Base-by-base conservation (phyloP, 495 filamentous ascomycete species). In the Aspergillus sclerotioniger region DNA sequence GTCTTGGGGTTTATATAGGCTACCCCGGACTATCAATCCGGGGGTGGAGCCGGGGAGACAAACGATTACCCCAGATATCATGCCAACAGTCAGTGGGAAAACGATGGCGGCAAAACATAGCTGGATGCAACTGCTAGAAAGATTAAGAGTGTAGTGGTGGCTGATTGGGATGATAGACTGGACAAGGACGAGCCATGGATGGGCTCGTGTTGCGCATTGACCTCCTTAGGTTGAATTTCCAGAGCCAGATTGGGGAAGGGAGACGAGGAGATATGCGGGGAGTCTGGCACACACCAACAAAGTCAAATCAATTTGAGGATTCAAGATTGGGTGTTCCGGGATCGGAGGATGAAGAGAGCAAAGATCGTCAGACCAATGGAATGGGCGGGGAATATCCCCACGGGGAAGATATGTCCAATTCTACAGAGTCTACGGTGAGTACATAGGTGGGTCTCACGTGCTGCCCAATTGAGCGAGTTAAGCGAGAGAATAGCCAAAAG, bases 331-430 rank as follows among this genome's bases (percentile, higher is more conserved):
- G 2, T 37, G 33, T 9, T 37, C 33, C 33, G 13, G 3, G 33
- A 15, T 37, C 33, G 9, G 33, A 10, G 33, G 33, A 37, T 37
- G 33, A 15, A 25, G 33, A 37, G 33, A 15, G 33, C 33, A 10
- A 15, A 37, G 8, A 37, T 9, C 9, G 33, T 10, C 33, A 37
- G 2, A 9, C 33, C 9, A 37, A 15, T 54, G 57, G 45, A 54
- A 55, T 54, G 57, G 20, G 29, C 43, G 50, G 12, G 49, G 49
- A 47, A 31, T 49, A 46, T 54, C 58, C 58, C 58, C 58, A 55
- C 37, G 58, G 58, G 57, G 57, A 21, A 29, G 47, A 50, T n/a
- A n/a, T n/a, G n/a, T n/a, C n/a, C n/a, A n/a, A n/a, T n/a, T n/a
- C n/a, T n/a, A n/a, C n/a, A n/a, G n/a, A n/a, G 25, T 25, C 25